Evolutionary conservation across 2,329 filamentous ascomycete genomes (phyloP).

Genomic region (Fusarium liriodendri): DNA sequence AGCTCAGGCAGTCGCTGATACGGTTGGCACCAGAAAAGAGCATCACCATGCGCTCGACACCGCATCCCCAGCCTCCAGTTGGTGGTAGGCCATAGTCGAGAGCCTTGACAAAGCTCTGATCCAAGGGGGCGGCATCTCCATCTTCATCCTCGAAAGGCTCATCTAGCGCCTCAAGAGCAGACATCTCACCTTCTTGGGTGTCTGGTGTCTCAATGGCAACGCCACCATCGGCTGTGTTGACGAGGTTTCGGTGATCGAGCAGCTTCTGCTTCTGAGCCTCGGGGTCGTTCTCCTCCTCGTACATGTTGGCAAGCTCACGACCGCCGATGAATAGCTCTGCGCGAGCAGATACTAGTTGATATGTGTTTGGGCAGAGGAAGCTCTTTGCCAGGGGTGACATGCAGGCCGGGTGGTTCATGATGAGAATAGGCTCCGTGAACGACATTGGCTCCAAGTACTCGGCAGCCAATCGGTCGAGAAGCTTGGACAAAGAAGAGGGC

Average conservation of each 20-base stretch:
- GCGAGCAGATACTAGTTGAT: conserved; percentile 81
- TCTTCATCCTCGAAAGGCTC: conserved; percentile 52
- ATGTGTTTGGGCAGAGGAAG: conserved; percentile 74
- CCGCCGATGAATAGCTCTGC: conserved; percentile 86
- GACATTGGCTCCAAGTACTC: conserved; percentile 84
- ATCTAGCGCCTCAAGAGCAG: conserved; percentile 7
- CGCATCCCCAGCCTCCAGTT: conserved; percentile 96
- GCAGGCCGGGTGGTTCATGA: conserved; percentile 88
- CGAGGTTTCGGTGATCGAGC: conserved; percentile 59
- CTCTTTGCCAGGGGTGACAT: conserved; percentile 94
- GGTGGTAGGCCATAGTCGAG: conserved; percentile 93
- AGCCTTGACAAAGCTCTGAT: conserved; percentile 86
- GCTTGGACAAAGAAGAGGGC: conserved; percentile 66
- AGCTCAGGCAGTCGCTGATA: conserved; percentile 88
- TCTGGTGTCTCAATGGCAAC: conserved; percentile 44
- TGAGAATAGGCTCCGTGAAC: conserved; percentile 77
- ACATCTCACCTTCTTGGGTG: conserved; percentile 6
- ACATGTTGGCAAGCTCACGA: conserved; percentile 92
- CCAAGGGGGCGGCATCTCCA: conserved; percentile 62
- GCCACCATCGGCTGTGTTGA: conserved; percentile 49
- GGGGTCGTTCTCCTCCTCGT: conserved; percentile 97
- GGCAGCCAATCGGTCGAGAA: conserved; percentile 85
- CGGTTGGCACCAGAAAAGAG: conserved; percentile 81
- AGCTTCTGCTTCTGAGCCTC: conserved; percentile 89
- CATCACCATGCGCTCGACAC: conserved; percentile 92